Conservation (phyloP, 2,329 filamentous ascomycete species). For the Phialocephala sp. region DNA sequence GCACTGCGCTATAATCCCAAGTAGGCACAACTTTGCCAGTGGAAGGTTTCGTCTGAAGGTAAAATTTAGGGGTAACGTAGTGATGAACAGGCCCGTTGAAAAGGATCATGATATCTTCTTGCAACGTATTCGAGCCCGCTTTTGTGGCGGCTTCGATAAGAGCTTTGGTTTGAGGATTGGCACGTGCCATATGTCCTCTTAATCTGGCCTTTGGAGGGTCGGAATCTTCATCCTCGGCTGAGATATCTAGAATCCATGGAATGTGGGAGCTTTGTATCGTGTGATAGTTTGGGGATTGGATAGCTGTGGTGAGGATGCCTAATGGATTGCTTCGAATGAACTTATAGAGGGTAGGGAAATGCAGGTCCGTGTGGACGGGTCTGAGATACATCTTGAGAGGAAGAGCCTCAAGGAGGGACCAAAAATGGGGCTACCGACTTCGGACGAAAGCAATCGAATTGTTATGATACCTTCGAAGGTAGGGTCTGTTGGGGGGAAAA, state of each 20-base stretch:
- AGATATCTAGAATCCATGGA: constrained; percentile 61
- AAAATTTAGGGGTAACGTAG: constrained; percentile 74
- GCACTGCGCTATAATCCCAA: constrained; percentile 72
- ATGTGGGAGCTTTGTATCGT: constrained; percentile 65
- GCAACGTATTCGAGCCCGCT: constrained; percentile 38
- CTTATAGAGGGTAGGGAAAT: constrained; percentile 55
- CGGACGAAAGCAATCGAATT: not conserved
- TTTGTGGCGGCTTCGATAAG: constrained; percentile 55
- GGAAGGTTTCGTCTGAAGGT: constrained; percentile 66
- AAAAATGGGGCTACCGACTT: not conserved
- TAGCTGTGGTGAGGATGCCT: constrained; percentile 67
- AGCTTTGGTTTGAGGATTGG: constrained; percentile 68
- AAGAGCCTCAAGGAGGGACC: not conserved
- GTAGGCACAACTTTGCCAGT: constrained; percentile 73
- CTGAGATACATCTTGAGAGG: constrained; percentile 61
- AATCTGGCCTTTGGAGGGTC: constrained; percentile 43
- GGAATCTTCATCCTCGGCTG: constrained; percentile 44
- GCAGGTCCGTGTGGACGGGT: constrained; percentile 56
- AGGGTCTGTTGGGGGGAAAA: not conserved
- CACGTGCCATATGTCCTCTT: constrained; percentile 65
- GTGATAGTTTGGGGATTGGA: constrained; percentile 54
- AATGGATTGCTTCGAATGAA: constrained; percentile 66
- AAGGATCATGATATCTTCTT: constrained; percentile 64
- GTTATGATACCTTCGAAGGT: not conserved
- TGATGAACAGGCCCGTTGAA: constrained; percentile 65